Evolutionary conservation across 202 grass and related monocot genomes (phyloP), one percentile per base, ranked within the genome.

Genomic region (Dendrocalamus latiflorus): DNA sequence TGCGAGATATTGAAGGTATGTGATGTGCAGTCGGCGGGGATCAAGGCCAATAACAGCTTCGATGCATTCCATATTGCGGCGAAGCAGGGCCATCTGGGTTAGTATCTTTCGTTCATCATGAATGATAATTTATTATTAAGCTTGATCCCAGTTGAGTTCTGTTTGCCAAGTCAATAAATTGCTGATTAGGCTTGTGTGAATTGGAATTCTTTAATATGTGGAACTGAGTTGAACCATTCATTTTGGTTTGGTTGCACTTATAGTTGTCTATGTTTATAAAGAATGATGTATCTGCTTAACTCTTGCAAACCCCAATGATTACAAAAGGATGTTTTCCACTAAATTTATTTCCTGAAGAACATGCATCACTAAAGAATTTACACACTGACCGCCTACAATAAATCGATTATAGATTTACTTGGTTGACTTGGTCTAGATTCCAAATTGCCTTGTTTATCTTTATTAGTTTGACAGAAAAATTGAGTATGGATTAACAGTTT

Each of bases 41-140:
- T 89, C 67, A 99, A 96, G 85, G 93, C 96, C 6, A 94, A 62
- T 14, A 99, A 86, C 49, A 92, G 87, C 83, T 96, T 94, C 12
- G 96, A 99, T 69, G 89, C 96, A 16, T 94, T 99, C 65, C 96
- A 96, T 89, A 92, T 99, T n/a, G 96, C 96, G 0, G 89, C 93
- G 2, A 99, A 99, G 77, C 89, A 96, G 78, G 96, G 96, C 24
- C 91, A 99, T 88, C 90, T 99, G 55, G 89, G 96, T 99, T 80
- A 91, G 91, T 76, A 75, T 33, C 18, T 25, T 88, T 61, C 15
- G 8, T 42, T 38, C 55, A 76, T 34, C 6, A 8, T 36, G 60
- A 72, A 61, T 41, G 12, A 28, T 72, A 2, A 43, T 65, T n/a
- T 41, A 22, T 68, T 41, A 12, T n/a, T 79, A 26, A 70, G 22